Conservation (phyloP, 2,329 filamentous ascomycete species). For the Emmonsiellopsis sp. region DNA sequence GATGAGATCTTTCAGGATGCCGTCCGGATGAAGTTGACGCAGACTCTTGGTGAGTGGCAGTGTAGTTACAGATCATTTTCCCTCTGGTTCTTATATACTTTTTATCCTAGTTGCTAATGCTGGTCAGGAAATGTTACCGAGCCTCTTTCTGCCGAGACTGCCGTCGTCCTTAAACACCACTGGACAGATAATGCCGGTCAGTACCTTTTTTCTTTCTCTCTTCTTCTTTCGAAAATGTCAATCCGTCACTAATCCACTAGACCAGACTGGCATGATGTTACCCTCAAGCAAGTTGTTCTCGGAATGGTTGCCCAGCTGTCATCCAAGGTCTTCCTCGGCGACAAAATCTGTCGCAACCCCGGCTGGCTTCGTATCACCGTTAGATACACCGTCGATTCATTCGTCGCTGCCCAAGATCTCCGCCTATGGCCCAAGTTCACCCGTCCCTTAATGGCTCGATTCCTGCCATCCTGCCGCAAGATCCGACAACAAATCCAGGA, state of each 20-base stretch:
- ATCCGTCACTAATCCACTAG: neutral
- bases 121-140: conserved; percentile 8
- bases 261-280: conserved; percentile 14
- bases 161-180: conserved; percentile 5
- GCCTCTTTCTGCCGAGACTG: conserved; percentile 8
- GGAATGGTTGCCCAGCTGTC: conserved; percentile 14
- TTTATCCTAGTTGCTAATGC: neutral
- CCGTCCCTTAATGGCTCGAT: conserved; percentile 8
- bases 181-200: conserved; percentile 10
- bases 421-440: conserved; percentile 4
- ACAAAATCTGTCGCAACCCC: conserved; percentile 12
- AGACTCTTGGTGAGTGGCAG: conserved; percentile 12
- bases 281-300: conserved; percentile 8
- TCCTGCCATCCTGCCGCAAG: conserved; percentile 8
- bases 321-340: conserved; percentile 12
- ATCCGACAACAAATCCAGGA: conserved; percentile 6
- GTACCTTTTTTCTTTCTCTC: neutral
- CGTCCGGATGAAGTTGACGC: conserved; percentile 17
- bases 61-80: neutral
- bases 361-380: conserved; percentile 13
- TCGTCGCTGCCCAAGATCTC: conserved; percentile 13
- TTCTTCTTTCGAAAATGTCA: neutral
- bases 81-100: neutral
- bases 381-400: conserved; percentile 10
- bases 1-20: conserved; percentile 14